phyloP scores from a whole-genome alignment of 140 eudicot species.

The Senecio squalidus region DNA sequence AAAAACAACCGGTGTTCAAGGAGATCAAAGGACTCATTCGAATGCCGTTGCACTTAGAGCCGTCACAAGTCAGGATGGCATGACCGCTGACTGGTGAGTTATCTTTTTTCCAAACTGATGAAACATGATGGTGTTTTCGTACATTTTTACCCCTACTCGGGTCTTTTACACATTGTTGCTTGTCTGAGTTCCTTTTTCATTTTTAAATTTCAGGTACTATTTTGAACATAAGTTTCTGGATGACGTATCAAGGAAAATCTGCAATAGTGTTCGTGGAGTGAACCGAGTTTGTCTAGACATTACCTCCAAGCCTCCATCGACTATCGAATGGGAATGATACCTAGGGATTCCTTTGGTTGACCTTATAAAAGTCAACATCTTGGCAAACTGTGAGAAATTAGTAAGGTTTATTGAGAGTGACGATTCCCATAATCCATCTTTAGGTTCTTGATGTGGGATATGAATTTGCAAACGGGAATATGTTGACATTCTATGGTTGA shows the following conservation, averaged over 20 bases:
- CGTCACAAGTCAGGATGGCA: slow-evolving; percentile 97
- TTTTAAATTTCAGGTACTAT: slow-evolving; percentile 55
- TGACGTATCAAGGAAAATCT: slow-evolving; percentile 60
- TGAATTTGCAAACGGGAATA: slow-evolving; percentile 4
- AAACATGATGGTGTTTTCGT: background rate
- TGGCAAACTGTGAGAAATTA: slow-evolving; percentile 12
- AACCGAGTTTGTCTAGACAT: slow-evolving; percentile 83
- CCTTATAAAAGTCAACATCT: slow-evolving; percentile 7
- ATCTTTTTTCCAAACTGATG: background rate
- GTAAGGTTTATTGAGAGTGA: slow-evolving; percentile 12
- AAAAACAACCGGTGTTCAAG: slow-evolving; percentile 91
- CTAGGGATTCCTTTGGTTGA: slow-evolving; percentile 8
- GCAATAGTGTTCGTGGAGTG: slow-evolving; percentile 86
- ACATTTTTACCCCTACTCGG: too few relatives aligned
- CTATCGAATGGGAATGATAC: slow-evolving; percentile 85
- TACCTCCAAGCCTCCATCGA: slow-evolving; percentile 92
- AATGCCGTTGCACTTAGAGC: slow-evolving; percentile 88
- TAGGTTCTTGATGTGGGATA: slow-evolving; percentile 5
- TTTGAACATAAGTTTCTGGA: slow-evolving; percentile 77
- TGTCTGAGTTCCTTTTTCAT: background rate
- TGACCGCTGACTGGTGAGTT: slow-evolving; percentile 95
- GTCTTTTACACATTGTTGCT: background rate
- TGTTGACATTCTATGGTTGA: slow-evolving; percentile 26
- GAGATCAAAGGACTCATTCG: slow-evolving; percentile 94
- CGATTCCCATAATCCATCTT: slow-evolving; percentile 11